Evolutionary conservation across 805 yeast genomes (phyloP).

Genomic region (Saccharomyces paradoxus): DNA sequence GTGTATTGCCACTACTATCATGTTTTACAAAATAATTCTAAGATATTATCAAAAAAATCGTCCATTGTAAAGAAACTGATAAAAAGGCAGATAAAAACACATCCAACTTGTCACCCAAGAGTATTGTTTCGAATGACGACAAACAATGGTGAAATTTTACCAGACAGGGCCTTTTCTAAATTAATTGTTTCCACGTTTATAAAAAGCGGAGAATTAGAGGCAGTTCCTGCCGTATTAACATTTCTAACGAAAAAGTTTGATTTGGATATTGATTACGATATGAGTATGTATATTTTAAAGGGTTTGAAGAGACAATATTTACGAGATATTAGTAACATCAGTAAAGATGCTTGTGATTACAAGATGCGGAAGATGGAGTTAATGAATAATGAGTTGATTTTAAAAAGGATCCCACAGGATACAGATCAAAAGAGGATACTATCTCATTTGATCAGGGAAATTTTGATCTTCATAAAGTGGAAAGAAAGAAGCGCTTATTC

Average conservation of each 20-base stretch:
- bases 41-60: slow-evolving; percentile 8
- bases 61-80: slow-evolving; percentile 3
- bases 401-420: background rate
- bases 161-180: slow-evolving; percentile 11
- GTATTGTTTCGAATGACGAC: slow-evolving; percentile 15
- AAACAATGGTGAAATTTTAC: slow-evolving; percentile 16
- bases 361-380: slow-evolving; percentile 2
- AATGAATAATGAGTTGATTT: background rate
- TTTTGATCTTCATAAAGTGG: background rate
- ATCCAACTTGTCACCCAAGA: slow-evolving; percentile 10
- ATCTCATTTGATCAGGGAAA: background rate
- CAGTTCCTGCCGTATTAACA: slow-evolving; percentile 16
- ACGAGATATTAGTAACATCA: background rate
- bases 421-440: background rate
- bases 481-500: slow-evolving; percentile 10
- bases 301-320: slow-evolving; percentile 19
- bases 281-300: slow-evolving; percentile 11
- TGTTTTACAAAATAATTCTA: slow-evolving; percentile 8
- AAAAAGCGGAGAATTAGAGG: slow-evolving; percentile 19
- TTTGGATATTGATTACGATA: slow-evolving; percentile 5
- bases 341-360: slow-evolving; percentile 1
- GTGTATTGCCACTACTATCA: slow-evolving; percentile 16
- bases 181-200: slow-evolving; percentile 16
- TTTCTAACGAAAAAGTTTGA: slow-evolving; percentile 13
- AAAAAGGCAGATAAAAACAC: slow-evolving; percentile 4